These are phyloP conservation scores for Xylaria palmicola DNA, from an alignment of 495 filamentous ascomycete genomes.

Conservation along the genomic window DNA sequence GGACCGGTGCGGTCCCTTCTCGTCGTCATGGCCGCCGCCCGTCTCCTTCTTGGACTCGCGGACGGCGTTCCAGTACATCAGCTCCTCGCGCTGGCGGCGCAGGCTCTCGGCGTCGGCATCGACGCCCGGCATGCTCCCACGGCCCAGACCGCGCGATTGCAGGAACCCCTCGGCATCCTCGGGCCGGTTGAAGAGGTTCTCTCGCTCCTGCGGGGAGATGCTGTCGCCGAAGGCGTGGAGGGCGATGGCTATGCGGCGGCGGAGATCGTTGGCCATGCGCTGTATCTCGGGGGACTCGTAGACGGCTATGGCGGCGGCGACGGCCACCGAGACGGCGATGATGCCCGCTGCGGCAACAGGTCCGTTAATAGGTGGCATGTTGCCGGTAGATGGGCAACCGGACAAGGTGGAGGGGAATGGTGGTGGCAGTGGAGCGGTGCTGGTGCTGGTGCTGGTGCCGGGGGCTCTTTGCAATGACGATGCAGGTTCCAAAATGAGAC, in stretches of 20 bases:
- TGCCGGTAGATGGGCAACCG: slow-evolving; percentile 30
- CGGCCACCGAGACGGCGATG: slow-evolving; percentile 69
- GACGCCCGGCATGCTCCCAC: slow-evolving; percentile 54
- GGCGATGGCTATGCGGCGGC: slow-evolving; percentile 75
- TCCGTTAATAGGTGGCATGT: slow-evolving; percentile 33
- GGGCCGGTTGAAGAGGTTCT: slow-evolving; percentile 55
- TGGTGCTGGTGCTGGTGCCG: too few relatives aligned
- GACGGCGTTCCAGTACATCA: slow-evolving; percentile 64
- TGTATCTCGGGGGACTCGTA: slow-evolving; percentile 83
- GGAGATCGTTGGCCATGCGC: slow-evolving; percentile 70
- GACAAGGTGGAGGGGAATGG: neutral
- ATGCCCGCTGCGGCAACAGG: slow-evolving; percentile 65
- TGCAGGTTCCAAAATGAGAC: too few relatives aligned
- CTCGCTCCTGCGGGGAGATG: slow-evolving; percentile 57
- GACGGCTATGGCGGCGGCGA: slow-evolving; percentile 78
- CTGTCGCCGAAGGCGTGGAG: slow-evolving; percentile 77
- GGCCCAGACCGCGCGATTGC: slow-evolving; percentile 40
- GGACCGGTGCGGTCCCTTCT: slow-evolving; percentile 15
- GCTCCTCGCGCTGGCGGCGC: slow-evolving; percentile 68
- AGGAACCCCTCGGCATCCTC: slow-evolving; percentile 60
- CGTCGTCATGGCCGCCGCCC: slow-evolving; percentile 26
- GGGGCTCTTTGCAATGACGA: too few relatives aligned
- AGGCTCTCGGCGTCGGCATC: slow-evolving; percentile 68
- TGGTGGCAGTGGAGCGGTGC: neutral
- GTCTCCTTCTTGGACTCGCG: slow-evolving; percentile 38